These are phyloP conservation scores for Gossypium australe DNA, from an alignment of 345 rosid species.

Conservation along the genomic window DNA sequence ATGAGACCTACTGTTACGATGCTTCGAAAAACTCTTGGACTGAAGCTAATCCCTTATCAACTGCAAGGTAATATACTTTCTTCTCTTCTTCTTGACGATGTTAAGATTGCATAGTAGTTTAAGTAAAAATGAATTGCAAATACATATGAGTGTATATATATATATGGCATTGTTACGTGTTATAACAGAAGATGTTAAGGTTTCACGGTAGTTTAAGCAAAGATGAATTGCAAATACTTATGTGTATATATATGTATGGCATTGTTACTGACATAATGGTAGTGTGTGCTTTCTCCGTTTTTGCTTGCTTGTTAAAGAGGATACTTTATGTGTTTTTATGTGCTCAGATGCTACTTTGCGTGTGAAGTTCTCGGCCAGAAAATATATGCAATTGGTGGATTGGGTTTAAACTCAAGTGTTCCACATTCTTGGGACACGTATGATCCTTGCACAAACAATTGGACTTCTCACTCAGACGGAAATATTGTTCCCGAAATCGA, in stretches of 20 bases:
- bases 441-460: slow-evolving; percentile 44
- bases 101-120: not conserved
- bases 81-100: not conserved
- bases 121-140: not conserved
- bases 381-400: slow-evolving; percentile 68
- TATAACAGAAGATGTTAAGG: too few relatives aligned
- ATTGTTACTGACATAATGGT: not conserved
- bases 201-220: too few relatives aligned
- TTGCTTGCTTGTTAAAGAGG: not conserved
- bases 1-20: slow-evolving; percentile 56
- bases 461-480: slow-evolving; percentile 35
- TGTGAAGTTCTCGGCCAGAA: slow-evolving; percentile 58
- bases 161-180: not conserved
- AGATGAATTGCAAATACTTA: not conserved
- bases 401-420: slow-evolving; percentile 38
- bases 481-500: slow-evolving; percentile 45
- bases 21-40: slow-evolving; percentile 51
- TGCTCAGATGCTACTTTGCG: slow-evolving; percentile 70
- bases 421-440: slow-evolving; percentile 61
- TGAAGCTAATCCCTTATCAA: slow-evolving; percentile 46
- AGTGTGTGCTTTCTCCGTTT: not conserved
- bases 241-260: not conserved
- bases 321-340: not conserved
- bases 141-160: not conserved
- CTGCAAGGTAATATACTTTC: slow-evolving; percentile 40